These are phyloP conservation scores for Calonectria pseudoturangicola DNA, from an alignment of 2,329 filamentous ascomycete species.

Conservation along the genomic window DNA sequence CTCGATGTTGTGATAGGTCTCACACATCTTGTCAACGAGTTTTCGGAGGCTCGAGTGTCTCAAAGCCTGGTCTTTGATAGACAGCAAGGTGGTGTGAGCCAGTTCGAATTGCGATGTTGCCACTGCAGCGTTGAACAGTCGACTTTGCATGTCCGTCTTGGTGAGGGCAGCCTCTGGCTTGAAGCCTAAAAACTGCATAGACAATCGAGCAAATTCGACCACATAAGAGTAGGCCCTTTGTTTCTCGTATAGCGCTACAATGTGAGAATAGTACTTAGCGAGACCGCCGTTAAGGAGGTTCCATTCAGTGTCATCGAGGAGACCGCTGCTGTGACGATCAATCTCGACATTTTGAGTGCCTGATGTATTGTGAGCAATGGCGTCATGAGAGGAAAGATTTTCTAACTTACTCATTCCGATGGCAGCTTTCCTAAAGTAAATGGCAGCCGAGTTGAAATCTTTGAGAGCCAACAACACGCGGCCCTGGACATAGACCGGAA, in stretches of 20 bases:
- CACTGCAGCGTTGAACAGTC: constrained; percentile 88
- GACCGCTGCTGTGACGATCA: constrained; percentile 75
- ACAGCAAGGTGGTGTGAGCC: constrained; percentile 86
- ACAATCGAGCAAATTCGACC: constrained; percentile 86
- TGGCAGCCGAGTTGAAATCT: constrained; percentile 83
- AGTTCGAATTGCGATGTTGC: constrained; percentile 87
- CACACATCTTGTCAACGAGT: constrained; percentile 82
- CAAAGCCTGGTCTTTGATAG: constrained; percentile 82
- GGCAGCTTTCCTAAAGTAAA: constrained; percentile 88
- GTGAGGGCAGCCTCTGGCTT: constrained; percentile 62
- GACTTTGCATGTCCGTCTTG: constrained; percentile 84
- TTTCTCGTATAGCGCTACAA: constrained; percentile 87
- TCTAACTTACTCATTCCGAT: constrained; percentile 83
- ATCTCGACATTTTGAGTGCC: constrained; percentile 67
- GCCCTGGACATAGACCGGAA: constrained; percentile 88
- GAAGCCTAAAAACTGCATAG: constrained; percentile 76
- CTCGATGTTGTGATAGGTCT: constrained; percentile 77
- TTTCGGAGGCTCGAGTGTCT: constrained; percentile 82
- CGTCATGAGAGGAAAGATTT: not conserved
- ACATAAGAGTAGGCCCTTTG: constrained; percentile 86
- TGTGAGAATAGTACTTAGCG: constrained; percentile 89
- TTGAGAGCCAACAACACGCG: constrained; percentile 84
- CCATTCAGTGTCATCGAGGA: constrained; percentile 86
- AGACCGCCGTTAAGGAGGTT: constrained; percentile 81
- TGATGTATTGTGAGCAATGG: constrained; percentile 57